A percentile compares a stretch with the other conserved stretches of the same genome.
Evolutionary conservation across 2,329 filamentous ascomycete species (phyloP).

Genomic region (Hirsutella minnesotensis): DNA sequence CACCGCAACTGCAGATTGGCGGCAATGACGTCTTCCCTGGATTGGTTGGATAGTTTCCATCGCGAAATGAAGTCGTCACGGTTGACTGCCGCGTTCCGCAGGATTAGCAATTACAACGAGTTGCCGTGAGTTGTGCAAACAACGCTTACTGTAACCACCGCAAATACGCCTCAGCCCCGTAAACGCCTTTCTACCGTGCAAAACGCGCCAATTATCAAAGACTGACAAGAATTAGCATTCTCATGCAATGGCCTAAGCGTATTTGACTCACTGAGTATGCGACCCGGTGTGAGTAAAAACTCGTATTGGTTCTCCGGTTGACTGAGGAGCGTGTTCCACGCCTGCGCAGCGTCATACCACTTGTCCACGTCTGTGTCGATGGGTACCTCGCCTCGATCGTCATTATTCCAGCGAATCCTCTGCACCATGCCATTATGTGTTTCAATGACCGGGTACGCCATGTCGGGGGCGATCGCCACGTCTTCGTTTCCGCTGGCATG

Average conservation of each 20-base stretch:
- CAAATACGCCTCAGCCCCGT: slow-evolving; percentile 78
- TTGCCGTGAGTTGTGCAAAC: not conserved
- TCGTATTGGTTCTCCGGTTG: slow-evolving; percentile 58
- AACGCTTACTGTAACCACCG: slow-evolving; percentile 70
- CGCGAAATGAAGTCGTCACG: slow-evolving; percentile 71
- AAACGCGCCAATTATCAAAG: slow-evolving; percentile 91
- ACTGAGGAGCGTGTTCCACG: slow-evolving; percentile 60
- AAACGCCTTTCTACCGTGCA: slow-evolving; percentile 79
- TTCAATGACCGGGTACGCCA: slow-evolving; percentile 60
- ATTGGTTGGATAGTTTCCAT: slow-evolving; percentile 59
- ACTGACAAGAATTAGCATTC: slow-evolving; percentile 33
- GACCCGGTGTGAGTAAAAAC: slow-evolving; percentile 72
- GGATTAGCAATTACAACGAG: not conserved
- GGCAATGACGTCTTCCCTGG: slow-evolving; percentile 30
- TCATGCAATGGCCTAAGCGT: not conserved
- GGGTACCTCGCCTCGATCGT: slow-evolving; percentile 65
- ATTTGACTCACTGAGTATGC: slow-evolving; percentile 55
- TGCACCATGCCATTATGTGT: slow-evolving; percentile 30
- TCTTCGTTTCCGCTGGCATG: slow-evolving; percentile 87
- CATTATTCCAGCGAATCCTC: slow-evolving; percentile 86
- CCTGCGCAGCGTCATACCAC: slow-evolving; percentile 75
- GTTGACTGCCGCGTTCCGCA: slow-evolving; percentile 41
- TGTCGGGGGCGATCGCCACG: slow-evolving; percentile 64
- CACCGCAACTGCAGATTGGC: slow-evolving; percentile 11
- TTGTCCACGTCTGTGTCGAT: slow-evolving; percentile 34